Conservation (phyloP, 768 basidiomycete genomes). For the Amanita subjunquillea region DNA sequence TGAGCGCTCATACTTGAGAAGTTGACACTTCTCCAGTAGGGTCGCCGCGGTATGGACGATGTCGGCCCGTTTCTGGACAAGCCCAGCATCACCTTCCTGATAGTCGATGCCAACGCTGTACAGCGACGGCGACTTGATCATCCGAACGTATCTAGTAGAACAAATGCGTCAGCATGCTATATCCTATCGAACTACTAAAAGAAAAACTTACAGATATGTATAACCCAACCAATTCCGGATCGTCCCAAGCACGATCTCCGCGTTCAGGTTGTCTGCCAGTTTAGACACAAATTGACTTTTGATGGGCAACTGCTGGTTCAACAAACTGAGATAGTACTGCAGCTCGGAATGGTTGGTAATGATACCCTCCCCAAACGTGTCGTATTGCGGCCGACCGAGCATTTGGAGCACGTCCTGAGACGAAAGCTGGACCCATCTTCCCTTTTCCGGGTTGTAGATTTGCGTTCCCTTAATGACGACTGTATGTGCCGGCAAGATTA, state of each 20-base stretch:
- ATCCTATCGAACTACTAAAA: neutral
- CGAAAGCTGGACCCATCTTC: slow-evolving; percentile 92
- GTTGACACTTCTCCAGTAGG: slow-evolving; percentile 85
- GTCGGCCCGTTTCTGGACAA: slow-evolving; percentile 91
- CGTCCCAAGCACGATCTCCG: slow-evolving; percentile 92
- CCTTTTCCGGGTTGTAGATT: slow-evolving; percentile 92
- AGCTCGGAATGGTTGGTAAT: slow-evolving; percentile 97
- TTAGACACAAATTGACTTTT: slow-evolving; percentile 91
- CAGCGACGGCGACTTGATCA: slow-evolving; percentile 81
- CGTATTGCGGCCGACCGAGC: slow-evolving; percentile 96
- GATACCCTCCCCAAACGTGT: slow-evolving; percentile 94
- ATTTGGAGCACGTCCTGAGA: slow-evolving; percentile 97
- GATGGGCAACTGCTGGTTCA: slow-evolving; percentile 97
- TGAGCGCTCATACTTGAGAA: slow-evolving; percentile 88
- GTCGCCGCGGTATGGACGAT: slow-evolving; percentile 91
- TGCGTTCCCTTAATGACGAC: slow-evolving; percentile 99
- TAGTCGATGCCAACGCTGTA: slow-evolving; percentile 90
- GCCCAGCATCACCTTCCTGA: slow-evolving; percentile 68
- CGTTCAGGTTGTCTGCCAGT: slow-evolving; percentile 92
- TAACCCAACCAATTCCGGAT: slow-evolving; percentile 96
- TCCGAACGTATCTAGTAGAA: slow-evolving; percentile 73
- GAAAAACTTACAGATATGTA: slow-evolving; percentile 70
- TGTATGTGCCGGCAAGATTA: slow-evolving; percentile 94
- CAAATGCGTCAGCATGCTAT: neutral
- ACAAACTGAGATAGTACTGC: slow-evolving; percentile 89